Percentiles rank a stretch among this genome's conserved stretches.
Evolutionary conservation across 2,329 filamentous ascomycete species (phyloP).

Genomic region (Diaporthe ilicicola): DNA sequence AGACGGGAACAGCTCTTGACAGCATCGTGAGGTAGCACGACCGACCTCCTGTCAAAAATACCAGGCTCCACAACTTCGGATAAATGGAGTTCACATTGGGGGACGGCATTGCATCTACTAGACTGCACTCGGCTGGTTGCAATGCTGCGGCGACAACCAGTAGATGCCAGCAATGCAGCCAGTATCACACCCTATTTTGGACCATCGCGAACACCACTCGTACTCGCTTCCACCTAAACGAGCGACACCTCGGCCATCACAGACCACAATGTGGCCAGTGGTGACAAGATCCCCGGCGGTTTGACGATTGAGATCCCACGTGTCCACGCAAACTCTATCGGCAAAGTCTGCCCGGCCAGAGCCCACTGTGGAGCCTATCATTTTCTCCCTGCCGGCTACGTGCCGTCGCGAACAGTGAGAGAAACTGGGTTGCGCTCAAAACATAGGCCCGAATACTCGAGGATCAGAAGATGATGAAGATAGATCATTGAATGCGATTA

Average conservation of each 20-base stretch:
- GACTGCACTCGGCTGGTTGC: background rate
- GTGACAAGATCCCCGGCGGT: slow-evolving; percentile 9
- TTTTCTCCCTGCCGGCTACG: background rate
- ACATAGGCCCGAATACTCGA: background rate
- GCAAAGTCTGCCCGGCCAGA: background rate
- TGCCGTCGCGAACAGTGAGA: too few species aligned
- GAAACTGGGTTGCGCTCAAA: background rate
- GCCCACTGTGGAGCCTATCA: slow-evolving; percentile 3
- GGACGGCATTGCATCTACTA: slow-evolving; percentile 4
- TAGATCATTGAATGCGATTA: background rate
- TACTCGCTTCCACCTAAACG: background rate
- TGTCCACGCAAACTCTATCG: slow-evolving; percentile 23
- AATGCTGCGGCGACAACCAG: slow-evolving; percentile 1
- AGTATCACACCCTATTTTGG: slow-evolving; percentile 30
- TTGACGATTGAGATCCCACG: slow-evolving; percentile 19
- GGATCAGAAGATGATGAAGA: background rate
- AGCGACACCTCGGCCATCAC: slow-evolving; percentile 6
- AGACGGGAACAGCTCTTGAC: background rate
- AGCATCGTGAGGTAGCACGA: background rate
- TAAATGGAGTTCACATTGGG: background rate
- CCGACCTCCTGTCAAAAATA: background rate
- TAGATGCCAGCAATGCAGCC: slow-evolving; percentile 12
- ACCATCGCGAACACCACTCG: background rate
- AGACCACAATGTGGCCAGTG: slow-evolving; percentile 19
- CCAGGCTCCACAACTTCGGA: background rate